Percentiles rank a stretch among this genome's conserved stretches.
These are phyloP conservation scores for Cutaneotrichosporon sp. DNA, from an alignment of 1,284 basidiomycete species.

Conservation along the genomic window DNA sequence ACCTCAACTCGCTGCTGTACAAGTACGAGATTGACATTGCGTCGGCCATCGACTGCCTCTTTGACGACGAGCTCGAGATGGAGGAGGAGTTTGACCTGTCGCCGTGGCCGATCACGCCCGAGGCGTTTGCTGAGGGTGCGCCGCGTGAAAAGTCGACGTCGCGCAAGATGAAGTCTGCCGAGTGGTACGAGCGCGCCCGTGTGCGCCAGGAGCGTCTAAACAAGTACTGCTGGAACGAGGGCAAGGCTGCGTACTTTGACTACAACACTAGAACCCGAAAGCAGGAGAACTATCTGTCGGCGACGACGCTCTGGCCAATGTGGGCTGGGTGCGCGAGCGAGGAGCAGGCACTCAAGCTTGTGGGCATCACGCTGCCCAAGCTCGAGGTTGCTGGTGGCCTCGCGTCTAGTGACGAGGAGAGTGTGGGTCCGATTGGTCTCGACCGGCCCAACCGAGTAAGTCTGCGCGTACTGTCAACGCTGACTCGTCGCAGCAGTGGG, in stretches of 20 bases:
- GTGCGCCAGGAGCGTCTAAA: conserved; percentile 79
- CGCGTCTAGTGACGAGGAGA: conserved; percentile 93
- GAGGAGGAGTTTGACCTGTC: conserved; percentile 86
- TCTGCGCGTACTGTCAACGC: not conserved
- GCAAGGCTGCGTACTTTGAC: conserved; percentile 89
- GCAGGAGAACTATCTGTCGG: conserved; percentile 91
- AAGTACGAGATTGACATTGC: conserved; percentile 95
- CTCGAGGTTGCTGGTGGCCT: conserved; percentile 96
- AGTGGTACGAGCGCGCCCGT: conserved; percentile 86
- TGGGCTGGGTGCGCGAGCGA: conserved; percentile 97
- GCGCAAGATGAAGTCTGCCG: conserved; percentile 64
- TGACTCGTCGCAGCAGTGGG: conserved; percentile 68
- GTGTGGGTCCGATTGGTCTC: conserved; percentile 87
- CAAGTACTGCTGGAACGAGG: conserved; percentile 95
- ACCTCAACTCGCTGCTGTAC: conserved; percentile 75
- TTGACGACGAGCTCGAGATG: conserved; percentile 82
- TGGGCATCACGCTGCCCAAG: conserved; percentile 83
- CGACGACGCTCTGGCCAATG: conserved; percentile 90
- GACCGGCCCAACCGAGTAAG: conserved; percentile 81
- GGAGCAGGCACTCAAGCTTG: conserved; percentile 84
- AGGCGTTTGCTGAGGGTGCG: conserved; percentile 58
- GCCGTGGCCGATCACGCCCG: conserved; percentile 82
- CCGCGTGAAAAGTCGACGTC: conserved; percentile 60
- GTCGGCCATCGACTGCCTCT: conserved; percentile 87
- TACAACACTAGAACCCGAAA: conserved; percentile 87